These are phyloP conservation scores for Claviceps arundinis DNA, from an alignment of 2,329 filamentous ascomycete species.

Conservation along the genomic window DNA sequence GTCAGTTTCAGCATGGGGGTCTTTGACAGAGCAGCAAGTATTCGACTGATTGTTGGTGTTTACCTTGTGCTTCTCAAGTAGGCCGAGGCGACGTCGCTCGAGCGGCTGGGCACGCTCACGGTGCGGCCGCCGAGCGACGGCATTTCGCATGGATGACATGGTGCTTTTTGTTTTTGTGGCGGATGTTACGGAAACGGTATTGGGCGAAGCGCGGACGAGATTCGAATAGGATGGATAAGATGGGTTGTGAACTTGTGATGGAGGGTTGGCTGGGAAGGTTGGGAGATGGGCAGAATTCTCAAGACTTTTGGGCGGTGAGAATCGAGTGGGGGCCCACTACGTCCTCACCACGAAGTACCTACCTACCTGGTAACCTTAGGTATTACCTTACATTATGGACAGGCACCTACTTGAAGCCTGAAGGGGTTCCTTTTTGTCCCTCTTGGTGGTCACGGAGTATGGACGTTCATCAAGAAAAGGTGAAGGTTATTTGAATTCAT, in stretches of 20 bases:
- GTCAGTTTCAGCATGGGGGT: neutral
- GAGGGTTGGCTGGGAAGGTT: neutral
- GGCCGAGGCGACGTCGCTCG: slow-evolving; percentile 73
- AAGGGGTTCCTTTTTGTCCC: neutral
- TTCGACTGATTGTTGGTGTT: neutral
- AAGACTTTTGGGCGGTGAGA: slow-evolving; percentile 25
- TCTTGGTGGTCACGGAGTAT: too few relatives aligned
- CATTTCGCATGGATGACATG: slow-evolving; percentile 49
- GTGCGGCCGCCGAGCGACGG: slow-evolving; percentile 71
- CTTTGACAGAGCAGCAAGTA: neutral
- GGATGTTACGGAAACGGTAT: neutral
- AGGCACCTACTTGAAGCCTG: too few relatives aligned
- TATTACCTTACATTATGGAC: too few relatives aligned
- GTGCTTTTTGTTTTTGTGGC: neutral
- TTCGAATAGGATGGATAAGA: too few relatives aligned
- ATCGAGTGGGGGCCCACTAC: too few relatives aligned
- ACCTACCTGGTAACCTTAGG: too few relatives aligned
- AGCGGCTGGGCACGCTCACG: slow-evolving; percentile 78
- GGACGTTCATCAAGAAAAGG: too few relatives aligned
- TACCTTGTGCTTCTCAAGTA: slow-evolving; percentile 92
- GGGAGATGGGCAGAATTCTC: slow-evolving; percentile 1
- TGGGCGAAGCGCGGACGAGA: too few relatives aligned
- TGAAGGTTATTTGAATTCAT: neutral
- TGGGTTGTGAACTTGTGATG: too few relatives aligned
- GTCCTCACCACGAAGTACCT: too few relatives aligned